phyloP scores from a whole-genome alignment of 257 asterid species.

The Gentiana dahurica region DNA sequence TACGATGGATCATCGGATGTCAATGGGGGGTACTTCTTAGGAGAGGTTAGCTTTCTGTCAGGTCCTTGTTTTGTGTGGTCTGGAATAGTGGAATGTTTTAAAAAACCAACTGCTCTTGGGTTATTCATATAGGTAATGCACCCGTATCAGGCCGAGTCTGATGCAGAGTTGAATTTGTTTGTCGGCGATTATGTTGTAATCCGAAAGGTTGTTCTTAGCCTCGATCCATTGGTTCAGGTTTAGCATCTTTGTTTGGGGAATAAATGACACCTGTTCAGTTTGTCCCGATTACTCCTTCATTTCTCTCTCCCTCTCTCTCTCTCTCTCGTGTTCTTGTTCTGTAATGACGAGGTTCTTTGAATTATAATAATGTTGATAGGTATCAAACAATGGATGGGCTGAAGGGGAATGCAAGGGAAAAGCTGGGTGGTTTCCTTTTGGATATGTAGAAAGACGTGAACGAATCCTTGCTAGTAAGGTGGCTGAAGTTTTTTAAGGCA shows the following conservation, averaged over 20 bases:
- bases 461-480: constrained; percentile 65
- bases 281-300: background rate
- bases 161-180: constrained; percentile 49
- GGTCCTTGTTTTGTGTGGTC: constrained; percentile 6
- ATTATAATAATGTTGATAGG: constrained; percentile 22
- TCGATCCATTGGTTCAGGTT: too few species aligned
- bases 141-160: constrained; percentile 59
- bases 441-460: constrained; percentile 54
- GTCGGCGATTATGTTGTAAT: constrained; percentile 64
- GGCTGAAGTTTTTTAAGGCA: constrained; percentile 42
- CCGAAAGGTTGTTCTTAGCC: constrained; percentile 35
- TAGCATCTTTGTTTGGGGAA: too few species aligned
- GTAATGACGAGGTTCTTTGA: too few species aligned
- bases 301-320: background rate
- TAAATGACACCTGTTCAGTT: background rate
- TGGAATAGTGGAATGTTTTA: too few species aligned
- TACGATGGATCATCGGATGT: constrained; percentile 33
- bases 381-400: constrained; percentile 65
- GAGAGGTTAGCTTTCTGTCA: constrained; percentile 37
- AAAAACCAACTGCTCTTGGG: background rate
- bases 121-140: constrained; percentile 43
- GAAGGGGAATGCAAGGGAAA: constrained; percentile 77
- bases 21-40: constrained; percentile 43
- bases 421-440: constrained; percentile 68
- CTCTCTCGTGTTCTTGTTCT: too few species aligned